Percentiles rank a stretch among this genome's conserved stretches.
Conservation (phyloP, 441 rosid genomes). For the Breynia disticha region DNA sequence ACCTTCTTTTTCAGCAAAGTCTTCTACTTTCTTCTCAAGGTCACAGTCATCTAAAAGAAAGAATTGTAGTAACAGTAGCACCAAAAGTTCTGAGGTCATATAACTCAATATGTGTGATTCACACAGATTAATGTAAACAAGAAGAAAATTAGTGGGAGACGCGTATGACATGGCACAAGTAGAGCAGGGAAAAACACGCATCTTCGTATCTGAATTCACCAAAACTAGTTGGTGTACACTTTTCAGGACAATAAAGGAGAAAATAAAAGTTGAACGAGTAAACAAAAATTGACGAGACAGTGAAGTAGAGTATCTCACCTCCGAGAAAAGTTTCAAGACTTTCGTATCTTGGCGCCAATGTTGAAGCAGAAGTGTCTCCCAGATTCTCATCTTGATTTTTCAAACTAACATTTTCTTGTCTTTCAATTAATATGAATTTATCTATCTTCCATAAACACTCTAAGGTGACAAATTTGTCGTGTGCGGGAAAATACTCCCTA, state of each 20-base stretch:
- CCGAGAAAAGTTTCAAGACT: slow-evolving; percentile 42
- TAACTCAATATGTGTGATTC: no score
- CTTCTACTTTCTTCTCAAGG: slow-evolving; percentile 19
- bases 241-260: no score
- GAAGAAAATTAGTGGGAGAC: no score
- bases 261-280: no score
- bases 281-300: background rate
- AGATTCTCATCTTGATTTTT: slow-evolving; percentile 19
- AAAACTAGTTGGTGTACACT: no score
- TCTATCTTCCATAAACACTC: slow-evolving; percentile 60
- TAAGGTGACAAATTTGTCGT: slow-evolving; percentile 35
- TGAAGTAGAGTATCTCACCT: slow-evolving; percentile 28
- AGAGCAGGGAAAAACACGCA: no score
- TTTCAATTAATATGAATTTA: slow-evolving; percentile 56
- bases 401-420: slow-evolving; percentile 24
- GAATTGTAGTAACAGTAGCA: no score
- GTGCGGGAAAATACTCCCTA: slow-evolving; percentile 69
- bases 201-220: no score
- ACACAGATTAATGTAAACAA: no score
- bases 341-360: slow-evolving; percentile 34
- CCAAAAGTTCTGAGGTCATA: no score
- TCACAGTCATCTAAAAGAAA: slow-evolving; percentile 23
- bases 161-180: no score
- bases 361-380: slow-evolving; percentile 22
- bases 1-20: slow-evolving; percentile 15